Evolutionary conservation across 1,284 basidiomycete genomes (phyloP), one percentile per base, ranked within the genome.

Genomic region (Naganishia liquefaciens): DNA sequence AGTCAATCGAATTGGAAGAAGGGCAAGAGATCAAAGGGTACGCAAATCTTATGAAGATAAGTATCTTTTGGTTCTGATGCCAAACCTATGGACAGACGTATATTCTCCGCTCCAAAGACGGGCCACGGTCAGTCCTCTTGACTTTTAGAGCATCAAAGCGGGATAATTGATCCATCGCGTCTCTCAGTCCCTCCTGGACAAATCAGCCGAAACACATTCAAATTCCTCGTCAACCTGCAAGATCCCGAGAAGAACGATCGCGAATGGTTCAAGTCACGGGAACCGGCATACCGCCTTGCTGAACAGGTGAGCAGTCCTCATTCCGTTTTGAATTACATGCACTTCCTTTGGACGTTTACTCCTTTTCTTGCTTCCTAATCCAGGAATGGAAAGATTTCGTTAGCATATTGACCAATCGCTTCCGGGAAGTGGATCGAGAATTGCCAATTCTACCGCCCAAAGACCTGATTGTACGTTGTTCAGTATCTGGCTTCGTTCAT

Each of bases 361-460:
- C 46, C 33, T 51, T 33, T 23, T 39, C 19, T 43, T 13, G 21
- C n/a, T 9, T 37, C 4, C 23, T 44, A 15, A 46, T 64, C 30
- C 64, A 81, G 76, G 92, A 96, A 76, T 95, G 89, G 86, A 88
- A 88, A 74, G 85, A 84, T 52, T 96, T 95, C 72, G 80, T 92
- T 15, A 87, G 89, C 51, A 79, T 80, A 0, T 85, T 93, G 71
- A 88, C 80, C 30, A 64, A 85, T 0, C 82, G 85, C 37, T 76
- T 94, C 19, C 82, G 83, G 43, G 87, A 87, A 54, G 84, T 85
- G 0, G 93, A 96, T 74, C 79, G 84, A 5, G 86, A 95, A 73
- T 84, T 95, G 1, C 93, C 93, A 0, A 86, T 85, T 28, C 80
- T 95, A 7, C 93, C 93, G 0, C 84, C 90, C 0, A 92, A 90